These are phyloP conservation scores for Angomonas deanei DNA, from an alignment of 208 protist species.

Conservation along the genomic window DNA sequence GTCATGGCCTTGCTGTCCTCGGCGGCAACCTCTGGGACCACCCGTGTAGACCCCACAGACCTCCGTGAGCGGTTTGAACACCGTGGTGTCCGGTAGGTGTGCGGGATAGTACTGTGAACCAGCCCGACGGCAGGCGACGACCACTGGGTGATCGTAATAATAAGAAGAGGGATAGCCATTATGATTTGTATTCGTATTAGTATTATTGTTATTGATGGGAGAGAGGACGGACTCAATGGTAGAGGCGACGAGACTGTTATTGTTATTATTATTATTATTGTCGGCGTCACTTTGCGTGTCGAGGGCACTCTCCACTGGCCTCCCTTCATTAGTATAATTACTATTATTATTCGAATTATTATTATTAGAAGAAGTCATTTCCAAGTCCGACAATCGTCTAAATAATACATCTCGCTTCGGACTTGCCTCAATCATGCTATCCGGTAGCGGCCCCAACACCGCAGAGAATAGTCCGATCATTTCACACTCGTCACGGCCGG, in stretches of 20 bases:
- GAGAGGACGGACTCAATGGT: neutral
- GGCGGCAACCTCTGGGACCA: constrained; percentile 74
- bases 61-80: constrained; percentile 28
- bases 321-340: neutral
- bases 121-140: constrained; percentile 17
- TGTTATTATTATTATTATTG: constrained; percentile 7
- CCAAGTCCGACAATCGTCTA: neutral
- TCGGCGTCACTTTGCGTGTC: neutral
- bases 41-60: constrained; percentile 67
- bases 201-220: neutral
- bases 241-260: neutral
- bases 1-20: constrained; percentile 69
- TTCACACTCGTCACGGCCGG: constrained; percentile 92
- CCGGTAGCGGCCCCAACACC: constrained; percentile 64
- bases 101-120: constrained; percentile 11
- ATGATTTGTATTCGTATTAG: constrained; percentile 2
- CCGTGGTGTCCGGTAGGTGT: constrained; percentile 1
- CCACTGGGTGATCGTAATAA: neutral
- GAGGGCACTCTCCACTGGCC: neutral
- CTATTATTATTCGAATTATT: neutral
- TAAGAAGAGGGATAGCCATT: neutral
- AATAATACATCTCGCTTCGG: constrained; percentile 53
- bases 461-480: constrained; percentile 93
- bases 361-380: neutral
- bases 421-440: constrained; percentile 66